Evolutionary conservation across 352 stramenopile species (phyloP).

Genomic region (Globisporangium splendens): DNA sequence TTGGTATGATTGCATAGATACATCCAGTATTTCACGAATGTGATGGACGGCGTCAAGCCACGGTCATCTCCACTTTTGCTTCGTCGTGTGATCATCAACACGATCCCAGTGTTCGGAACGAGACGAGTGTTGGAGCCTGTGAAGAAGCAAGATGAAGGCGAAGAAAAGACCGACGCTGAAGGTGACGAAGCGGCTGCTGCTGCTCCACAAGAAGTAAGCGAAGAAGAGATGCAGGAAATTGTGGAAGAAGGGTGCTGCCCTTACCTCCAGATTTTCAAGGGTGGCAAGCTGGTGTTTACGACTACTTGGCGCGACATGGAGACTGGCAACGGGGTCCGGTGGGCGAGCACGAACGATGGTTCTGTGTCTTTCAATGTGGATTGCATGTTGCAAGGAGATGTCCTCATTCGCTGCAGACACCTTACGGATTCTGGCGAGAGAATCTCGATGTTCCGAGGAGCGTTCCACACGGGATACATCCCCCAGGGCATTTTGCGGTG

Average conservation of each 20-base stretch:
- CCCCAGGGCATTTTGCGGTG: slow-evolving; percentile 92
- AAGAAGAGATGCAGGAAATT: slow-evolving; percentile 57
- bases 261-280: slow-evolving; percentile 98
- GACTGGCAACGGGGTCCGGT: slow-evolving; percentile 88
- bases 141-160: slow-evolving; percentile 31
- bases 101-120: slow-evolving; percentile 85
- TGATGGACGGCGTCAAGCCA: slow-evolving; percentile 95
- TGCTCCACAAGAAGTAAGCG: slow-evolving; percentile 12
- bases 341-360: slow-evolving; percentile 85
- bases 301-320: slow-evolving; percentile 88
- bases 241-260: slow-evolving; percentile 92
- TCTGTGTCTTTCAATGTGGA: slow-evolving; percentile 94
- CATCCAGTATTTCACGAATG: slow-evolving; percentile 97
- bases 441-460: slow-evolving; percentile 96
- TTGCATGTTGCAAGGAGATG: slow-evolving; percentile 96
- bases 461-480: slow-evolving; percentile 98
- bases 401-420: slow-evolving; percentile 95
- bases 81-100: slow-evolving; percentile 96
- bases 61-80: slow-evolving; percentile 92
- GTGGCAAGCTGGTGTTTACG: slow-evolving; percentile 94
- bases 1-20: slow-evolving; percentile 65
- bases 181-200: slow-evolving; percentile 26
- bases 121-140: slow-evolving; percentile 53
- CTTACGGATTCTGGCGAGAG: slow-evolving; percentile 86
- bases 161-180: slow-evolving; percentile 19